phyloP scores from a whole-genome alignment of 2,329 filamentous ascomycete species.

The Pseudogymnoascus sp. region DNA sequence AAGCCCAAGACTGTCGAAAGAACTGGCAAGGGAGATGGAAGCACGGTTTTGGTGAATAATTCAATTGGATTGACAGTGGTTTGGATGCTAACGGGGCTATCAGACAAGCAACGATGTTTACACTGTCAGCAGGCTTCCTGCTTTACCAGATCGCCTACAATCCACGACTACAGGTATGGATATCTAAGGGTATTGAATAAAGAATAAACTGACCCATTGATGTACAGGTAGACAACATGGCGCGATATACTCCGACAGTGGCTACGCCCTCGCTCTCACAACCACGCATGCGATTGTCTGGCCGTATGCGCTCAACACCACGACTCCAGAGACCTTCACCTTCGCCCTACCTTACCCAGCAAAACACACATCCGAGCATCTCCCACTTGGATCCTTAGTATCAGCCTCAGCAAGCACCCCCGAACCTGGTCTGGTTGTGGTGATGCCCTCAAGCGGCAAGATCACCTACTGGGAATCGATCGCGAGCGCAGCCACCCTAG shows the following conservation, averaged over 20 bases:
- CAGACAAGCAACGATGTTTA: constrained; percentile 81
- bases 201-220: not conserved
- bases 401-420: constrained; percentile 68
- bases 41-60: constrained; percentile 52
- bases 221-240: constrained; percentile 55
- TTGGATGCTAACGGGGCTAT: constrained; percentile 15
- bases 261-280: constrained; percentile 74
- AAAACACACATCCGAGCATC: constrained; percentile 56
- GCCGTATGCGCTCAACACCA: constrained; percentile 68
- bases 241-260: constrained; percentile 55
- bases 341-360: constrained; percentile 72
- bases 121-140: constrained; percentile 74
- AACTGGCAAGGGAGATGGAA: constrained; percentile 62
- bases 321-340: constrained; percentile 68
- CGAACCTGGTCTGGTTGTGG: constrained; percentile 77
- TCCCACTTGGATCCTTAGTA: constrained; percentile 78
- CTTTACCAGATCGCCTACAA: constrained; percentile 70
- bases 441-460: constrained; percentile 76
- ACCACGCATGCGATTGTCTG: constrained; percentile 79
- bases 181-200: not conserved
- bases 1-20: constrained; percentile 57
- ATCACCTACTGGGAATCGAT: constrained; percentile 95
- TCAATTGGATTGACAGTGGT: constrained; percentile 2
- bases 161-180: constrained; percentile 55
- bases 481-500: constrained; percentile 76